Evolutionary conservation across 108 stramenopile genomes (phyloP), one percentile per base, ranked within the genome.

Genomic region (Aureococcus anophagefferens): DNA sequence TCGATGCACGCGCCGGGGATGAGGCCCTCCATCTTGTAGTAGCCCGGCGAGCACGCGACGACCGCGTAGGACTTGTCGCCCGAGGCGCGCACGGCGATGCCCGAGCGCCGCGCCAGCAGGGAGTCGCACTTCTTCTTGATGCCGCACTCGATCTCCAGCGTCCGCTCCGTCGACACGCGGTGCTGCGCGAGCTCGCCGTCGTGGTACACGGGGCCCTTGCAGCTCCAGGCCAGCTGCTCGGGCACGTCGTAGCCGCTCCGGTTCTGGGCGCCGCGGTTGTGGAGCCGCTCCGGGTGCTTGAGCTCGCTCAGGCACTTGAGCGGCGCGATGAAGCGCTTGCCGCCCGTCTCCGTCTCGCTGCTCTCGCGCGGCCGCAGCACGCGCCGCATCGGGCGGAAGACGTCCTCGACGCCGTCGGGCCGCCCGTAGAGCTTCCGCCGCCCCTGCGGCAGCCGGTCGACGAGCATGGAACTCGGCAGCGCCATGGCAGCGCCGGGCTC

Each of bases 11-110:
- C 21, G 21, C 51, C 51, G 21, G 51, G 21, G 51, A 59, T 25
- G 51, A 59, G 51, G 25, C 51, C 51, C 51, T 59, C 51, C 63
- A 63, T 30, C 63, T 71, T 71, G 63, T 64, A 64, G 35, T 59
- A 71, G 63, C 63, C 70, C 4, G 70, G 70, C 16, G 35, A 35
- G 63, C 34, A 64, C 63, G 63, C 70, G 7, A 71, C 70, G n/a
- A 46, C 63, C 17, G 34, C 35, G 69, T 69, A 69, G 69, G 51
- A 31, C 63, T 71, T 71, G 63, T 64, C 62, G 0, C 70, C 70
- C 0, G 63, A 33, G 63, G 33, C 36, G 37, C 37, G 7, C 0
- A 59, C 46, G 34, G 63, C 34, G 35, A 71, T 71, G 16, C 35
- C 35, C n/a, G 63, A 63, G 21, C 70, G 33, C 62, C 35, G 34